Evolutionary conservation across 805 yeast genomes (phyloP).

Genomic region (Yueomyces sinensis): DNA sequence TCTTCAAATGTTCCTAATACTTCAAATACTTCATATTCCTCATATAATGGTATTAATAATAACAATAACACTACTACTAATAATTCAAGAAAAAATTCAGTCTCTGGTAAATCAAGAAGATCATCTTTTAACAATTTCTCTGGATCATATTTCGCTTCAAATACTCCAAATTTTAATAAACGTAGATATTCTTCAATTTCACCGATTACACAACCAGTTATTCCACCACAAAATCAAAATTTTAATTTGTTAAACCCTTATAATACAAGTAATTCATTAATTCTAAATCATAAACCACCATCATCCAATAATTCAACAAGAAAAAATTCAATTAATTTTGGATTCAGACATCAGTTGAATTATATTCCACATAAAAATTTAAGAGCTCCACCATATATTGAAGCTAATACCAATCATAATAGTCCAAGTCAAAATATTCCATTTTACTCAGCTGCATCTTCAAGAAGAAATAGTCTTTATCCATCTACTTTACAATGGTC

Average conservation of each 20-base stretch:
- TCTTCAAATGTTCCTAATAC: neutral
- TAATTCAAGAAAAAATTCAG: constrained; percentile 21
- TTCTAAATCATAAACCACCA: neutral
- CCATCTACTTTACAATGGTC: constrained; percentile 27
- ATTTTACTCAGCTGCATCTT: no score
- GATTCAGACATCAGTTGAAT: neutral
- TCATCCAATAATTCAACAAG: neutral
- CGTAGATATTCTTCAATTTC: constrained; percentile 14
- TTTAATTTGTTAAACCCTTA: neutral
- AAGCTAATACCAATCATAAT: neutral
- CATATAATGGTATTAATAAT: constrained; percentile 15
- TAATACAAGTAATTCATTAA: neutral
- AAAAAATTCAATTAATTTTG: neutral
- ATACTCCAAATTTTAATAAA: constrained; percentile 3
- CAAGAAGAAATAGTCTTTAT: neutral
- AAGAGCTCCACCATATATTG: neutral
- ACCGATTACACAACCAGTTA: neutral
- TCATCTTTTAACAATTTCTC: constrained; percentile 2
- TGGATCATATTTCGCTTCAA: constrained; percentile 12
- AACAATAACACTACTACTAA: constrained; percentile 22
- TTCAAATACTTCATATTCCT: constrained; percentile 1
- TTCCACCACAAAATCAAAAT: neutral
- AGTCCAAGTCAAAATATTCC: neutral
- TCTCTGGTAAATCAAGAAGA: constrained; percentile 11
- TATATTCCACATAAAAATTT: neutral